phyloP scores from a whole-genome alignment of 2,329 filamentous ascomycete genomes.

The Emericellopsis atlantica region DNA sequence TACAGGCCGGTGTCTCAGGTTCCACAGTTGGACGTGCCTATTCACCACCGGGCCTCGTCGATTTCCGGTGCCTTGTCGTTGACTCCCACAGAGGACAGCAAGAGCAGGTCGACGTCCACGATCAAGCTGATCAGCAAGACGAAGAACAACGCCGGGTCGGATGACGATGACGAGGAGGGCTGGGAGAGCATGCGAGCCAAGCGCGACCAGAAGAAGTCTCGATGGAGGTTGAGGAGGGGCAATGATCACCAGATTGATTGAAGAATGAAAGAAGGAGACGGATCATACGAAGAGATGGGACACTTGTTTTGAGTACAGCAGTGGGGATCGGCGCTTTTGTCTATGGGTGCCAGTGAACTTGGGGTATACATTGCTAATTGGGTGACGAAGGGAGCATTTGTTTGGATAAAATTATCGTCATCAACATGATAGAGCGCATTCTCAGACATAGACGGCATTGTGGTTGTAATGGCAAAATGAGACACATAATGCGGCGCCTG shows the following conservation, averaged over 20 bases:
- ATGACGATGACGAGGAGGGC: conserved; percentile 53
- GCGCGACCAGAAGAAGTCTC: conserved; percentile 53
- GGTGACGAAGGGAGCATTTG: too few relatives aligned
- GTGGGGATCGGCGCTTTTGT: too few relatives aligned
- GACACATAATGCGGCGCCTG: too few relatives aligned
- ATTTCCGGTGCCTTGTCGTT: conserved; percentile 18
- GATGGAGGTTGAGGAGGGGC: conserved; percentile 51
- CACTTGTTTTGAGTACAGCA: not conserved
- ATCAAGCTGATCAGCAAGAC: conserved; percentile 19
- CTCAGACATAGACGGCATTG: too few relatives aligned
- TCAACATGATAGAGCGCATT: too few relatives aligned
- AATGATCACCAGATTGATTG: not conserved
- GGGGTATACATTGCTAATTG: too few relatives aligned
- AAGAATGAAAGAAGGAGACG: not conserved
- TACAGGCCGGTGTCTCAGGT: conserved; percentile 79
- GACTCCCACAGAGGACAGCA: conserved; percentile 14
- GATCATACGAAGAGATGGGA: not conserved
- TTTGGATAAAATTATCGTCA: too few relatives aligned
- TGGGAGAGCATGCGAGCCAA: conserved; percentile 62
- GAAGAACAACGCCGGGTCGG: conserved; percentile 20
- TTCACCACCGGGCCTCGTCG: conserved; percentile 18
- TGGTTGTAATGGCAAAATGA: too few relatives aligned
- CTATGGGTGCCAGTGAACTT: too few relatives aligned
- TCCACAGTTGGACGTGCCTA: conserved; percentile 12
- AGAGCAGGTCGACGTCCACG: conserved; percentile 18